Evolutionary conservation across 352 stramenopile species (phyloP), one percentile per base, ranked within the genome.

Genomic region (Thalassiosira ordinaria): DNA sequence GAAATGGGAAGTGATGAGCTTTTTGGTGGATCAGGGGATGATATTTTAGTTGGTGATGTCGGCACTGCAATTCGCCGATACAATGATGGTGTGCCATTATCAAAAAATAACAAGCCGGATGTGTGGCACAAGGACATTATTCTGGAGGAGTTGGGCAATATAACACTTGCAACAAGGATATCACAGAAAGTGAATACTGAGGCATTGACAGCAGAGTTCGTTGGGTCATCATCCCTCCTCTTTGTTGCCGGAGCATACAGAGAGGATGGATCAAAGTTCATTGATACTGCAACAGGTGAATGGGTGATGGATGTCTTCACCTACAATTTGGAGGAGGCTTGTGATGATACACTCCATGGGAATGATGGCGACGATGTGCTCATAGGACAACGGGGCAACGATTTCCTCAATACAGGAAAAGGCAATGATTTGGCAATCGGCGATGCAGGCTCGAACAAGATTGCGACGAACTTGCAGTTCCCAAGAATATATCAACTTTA

Each of bases 81-180:
- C 47, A n/a, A n/a, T n/a, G n/a, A n/a, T n/a, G n/a, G n/a, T n/a
- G n/a, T n/a, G n/a, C n/a, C n/a, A n/a, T n/a, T n/a, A n/a, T n/a
- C n/a, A n/a, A 57, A 70, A 22, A 49, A 9, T 46, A 18, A 24
- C 49, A 37, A 20, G 46, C 62, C 62, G n/a, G 9, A 31, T 65
- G 60, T 79, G 29, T 78, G 74, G 67, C 49, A 73, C 49, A 78
- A 83, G 39, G 74, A 83, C 51, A 78, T 83, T 33, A 31, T 83
- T 26, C 60, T 79, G 7, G 57, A 79, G 66, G 74, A 82, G 49
- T 11, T 78, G 27, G 73, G 73, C 4, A 64, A 77, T 37, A 82
- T 82, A 13, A 66, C 59, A 56, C 14, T 11, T 20, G 41, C 72
- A 29, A 14, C 41, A 33, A 44, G 31, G 1, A 82, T 82, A 22